Base-by-base conservation (phyloP, 2,329 filamentous ascomycete species). In the Plectosphaerella cucumerina region DNA sequence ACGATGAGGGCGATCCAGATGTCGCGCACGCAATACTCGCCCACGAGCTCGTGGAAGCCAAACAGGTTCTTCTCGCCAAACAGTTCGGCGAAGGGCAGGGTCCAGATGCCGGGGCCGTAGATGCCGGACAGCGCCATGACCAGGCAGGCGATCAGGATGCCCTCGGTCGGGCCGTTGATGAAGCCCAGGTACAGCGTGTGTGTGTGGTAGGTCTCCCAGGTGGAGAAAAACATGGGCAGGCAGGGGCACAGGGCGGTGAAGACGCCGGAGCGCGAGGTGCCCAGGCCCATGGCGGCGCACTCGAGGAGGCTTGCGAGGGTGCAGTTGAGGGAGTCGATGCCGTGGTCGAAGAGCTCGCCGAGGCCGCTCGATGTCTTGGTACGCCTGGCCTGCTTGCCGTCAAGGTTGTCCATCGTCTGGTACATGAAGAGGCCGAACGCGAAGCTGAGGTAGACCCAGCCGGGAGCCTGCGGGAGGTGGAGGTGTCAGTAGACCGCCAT, bases 201-300 rank as follows among this genome's bases (percentile, higher is more conserved):
- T 5, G 94, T 97, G 71, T 99, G 94, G 69, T 97, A 99, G 1
- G 94, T 99, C 73, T 99, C 94, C 94, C 94, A 99, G 2, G 94
- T 99, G 3, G 93, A 97, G 73, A 99, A 97, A 77, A 96, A 99
- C 94, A 99, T 99, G 53, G 94, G 90, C 43, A 99, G 75, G 60
- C 91, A 95, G 2, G 94, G 94, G 54, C 93, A 85, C 42, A 99
- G 76, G 2, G 92, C 91, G 1, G 94, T 97, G 67, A 96, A 95
- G 51, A 94, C 87, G 58, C 94, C 94, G 18, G 90, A 84, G 56
- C 85, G 86, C 17, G 89, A 90, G 4, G 89, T 84, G 39, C 94
- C 94, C 48, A 96, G 80, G 22, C 89, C 93, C 87, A 99, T 94
- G 49, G 93, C 92, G 15, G 90, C 93, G 6, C 90, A 93, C 70